Evolutionary conservation across 108 stramenopile genomes (phyloP), one percentile per base, ranked within the genome.

Genomic region (Discostella pseudostelligera): DNA sequence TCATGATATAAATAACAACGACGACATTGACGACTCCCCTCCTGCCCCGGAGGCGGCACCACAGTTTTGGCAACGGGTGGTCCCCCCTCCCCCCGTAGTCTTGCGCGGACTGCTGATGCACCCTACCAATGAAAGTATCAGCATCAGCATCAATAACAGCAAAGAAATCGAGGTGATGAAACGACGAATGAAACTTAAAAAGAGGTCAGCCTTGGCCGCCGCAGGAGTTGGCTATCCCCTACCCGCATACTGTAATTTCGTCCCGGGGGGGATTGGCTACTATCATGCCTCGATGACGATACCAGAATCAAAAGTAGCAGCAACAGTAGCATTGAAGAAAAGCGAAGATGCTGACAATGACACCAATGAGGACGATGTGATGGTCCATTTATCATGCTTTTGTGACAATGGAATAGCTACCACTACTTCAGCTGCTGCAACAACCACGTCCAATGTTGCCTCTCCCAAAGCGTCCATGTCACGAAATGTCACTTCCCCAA

Each of bases 241-340:
- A 26, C 87, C 88, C 5, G 91, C 85, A 24, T 81, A 83, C 54
- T 72, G 86, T 32, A 78, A 84, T 17, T 88, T 92, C 44, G 74
- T 69, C 2, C 91, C 91, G 19, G 91, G 91, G 8, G 91, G 91
- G 25, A 46, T 84, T 21, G 65, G 56, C 26, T 9, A 13, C 67
- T 56, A 5, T 20, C 54, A 45, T 35, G 56, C 17, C n/a, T 35
- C 3, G 28, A n/a, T 47, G 6, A 24, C 42, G 47, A 39, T 19
- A 49, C 45, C 17, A 36, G 21, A 6, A 17, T 36, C 39, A 36
- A 59, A 50, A 61, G 49, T 12, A 19, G 49, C 37, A 37, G 29
- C 46, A 35, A 35, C 22, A 19, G 26, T 19, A 46, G 21, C 42
- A 4, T 4, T 6, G 11, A 53, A 17, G 19, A 54, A 36, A 20